A percentile compares a stretch with the other conserved stretches of the same genome.
These are phyloP conservation scores for Rhodotorula sp. DNA, from an alignment of 1,284 basidiomycete genomes.

Conservation along the genomic window DNA sequence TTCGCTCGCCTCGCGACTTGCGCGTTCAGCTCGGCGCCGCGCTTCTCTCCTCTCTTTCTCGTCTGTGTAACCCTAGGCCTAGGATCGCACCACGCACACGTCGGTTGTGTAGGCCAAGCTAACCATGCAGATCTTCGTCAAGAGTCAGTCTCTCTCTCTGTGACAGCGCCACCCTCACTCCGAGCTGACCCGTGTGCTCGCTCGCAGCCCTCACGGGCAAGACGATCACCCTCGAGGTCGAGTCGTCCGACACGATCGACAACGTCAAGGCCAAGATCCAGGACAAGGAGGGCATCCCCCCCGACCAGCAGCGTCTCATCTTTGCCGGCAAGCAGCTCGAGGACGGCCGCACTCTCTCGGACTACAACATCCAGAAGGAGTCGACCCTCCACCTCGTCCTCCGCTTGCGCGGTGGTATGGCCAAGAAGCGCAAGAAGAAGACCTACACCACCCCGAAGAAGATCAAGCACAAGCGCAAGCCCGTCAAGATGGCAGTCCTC, in stretches of 20 bases:
- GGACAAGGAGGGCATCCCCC: constrained; percentile 47
- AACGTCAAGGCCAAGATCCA: constrained; percentile 56
- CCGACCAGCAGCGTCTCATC: constrained; percentile 54
- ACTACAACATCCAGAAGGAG: constrained; percentile 52
- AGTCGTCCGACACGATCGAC: constrained; percentile 62
- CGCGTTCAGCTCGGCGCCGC: neutral
- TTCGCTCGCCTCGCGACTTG: neutral
- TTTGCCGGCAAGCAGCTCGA: constrained; percentile 54
- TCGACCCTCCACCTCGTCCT: constrained; percentile 49
- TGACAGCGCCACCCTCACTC: neutral
- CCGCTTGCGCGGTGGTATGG: constrained; percentile 84
- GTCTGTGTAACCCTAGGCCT: constrained; percentile 11
- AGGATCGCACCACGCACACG: constrained; percentile 30
- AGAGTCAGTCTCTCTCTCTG: constrained; percentile 30
- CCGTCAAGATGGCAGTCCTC: constrained; percentile 77
- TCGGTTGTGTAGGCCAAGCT: constrained; percentile 24
- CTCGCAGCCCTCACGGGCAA: constrained; percentile 42
- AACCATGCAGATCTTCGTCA: constrained; percentile 47
- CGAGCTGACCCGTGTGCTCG: neutral
- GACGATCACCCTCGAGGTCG: constrained; percentile 59
- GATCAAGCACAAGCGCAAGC: constrained; percentile 99
- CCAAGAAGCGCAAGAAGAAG: constrained; percentile 99
- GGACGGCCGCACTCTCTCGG: too few species aligned
- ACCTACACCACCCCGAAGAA: constrained; percentile 97
- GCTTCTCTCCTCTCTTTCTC: constrained; percentile 5